Percentiles rank a stretch among this genome's conserved stretches.
phyloP scores from a whole-genome alignment of 768 basidiomycete genomes.

The Suillus placidus region DNA sequence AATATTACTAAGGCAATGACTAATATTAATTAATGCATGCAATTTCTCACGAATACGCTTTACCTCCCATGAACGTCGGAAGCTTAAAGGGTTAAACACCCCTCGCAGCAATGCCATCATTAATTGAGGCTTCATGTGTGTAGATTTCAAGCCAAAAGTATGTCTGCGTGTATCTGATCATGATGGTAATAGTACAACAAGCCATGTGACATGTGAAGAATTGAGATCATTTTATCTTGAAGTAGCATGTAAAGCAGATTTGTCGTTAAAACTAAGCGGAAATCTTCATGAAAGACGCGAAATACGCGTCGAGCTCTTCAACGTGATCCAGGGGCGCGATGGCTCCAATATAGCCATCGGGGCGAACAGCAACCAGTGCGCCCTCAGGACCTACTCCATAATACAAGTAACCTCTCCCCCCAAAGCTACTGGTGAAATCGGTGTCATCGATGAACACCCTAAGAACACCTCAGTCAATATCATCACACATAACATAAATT shows the following conservation, averaged over 20 bases:
- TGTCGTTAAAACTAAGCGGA: not conserved
- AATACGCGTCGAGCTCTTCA: conserved; percentile 47
- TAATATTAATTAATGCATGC: no score
- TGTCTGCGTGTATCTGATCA: not conserved
- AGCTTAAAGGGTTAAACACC: no score
- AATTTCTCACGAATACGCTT: no score
- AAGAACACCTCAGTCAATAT: not conserved
- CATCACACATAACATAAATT: not conserved
- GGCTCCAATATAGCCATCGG: conserved; percentile 60
- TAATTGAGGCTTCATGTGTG: no score
- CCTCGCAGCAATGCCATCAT: no score
- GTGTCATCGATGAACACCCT: conserved; percentile 66
- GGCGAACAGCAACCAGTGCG: conserved; percentile 33
- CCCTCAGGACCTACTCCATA: conserved; percentile 46
- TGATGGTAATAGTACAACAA: not conserved
- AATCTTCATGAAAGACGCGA: conserved; percentile 42
- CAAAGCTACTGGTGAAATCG: conserved; percentile 44
- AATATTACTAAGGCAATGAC: no score
- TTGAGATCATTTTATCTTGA: not conserved
- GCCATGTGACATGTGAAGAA: not conserved
- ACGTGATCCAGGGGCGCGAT: conserved; percentile 49
- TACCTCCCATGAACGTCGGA: no score
- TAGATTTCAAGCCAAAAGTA: no score
- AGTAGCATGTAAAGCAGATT: not conserved
- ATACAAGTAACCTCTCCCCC: conserved; percentile 57